These are phyloP conservation scores for Macaranga tanarius DNA, from an alignment of 441 rosid genomes.

Conservation along the genomic window DNA sequence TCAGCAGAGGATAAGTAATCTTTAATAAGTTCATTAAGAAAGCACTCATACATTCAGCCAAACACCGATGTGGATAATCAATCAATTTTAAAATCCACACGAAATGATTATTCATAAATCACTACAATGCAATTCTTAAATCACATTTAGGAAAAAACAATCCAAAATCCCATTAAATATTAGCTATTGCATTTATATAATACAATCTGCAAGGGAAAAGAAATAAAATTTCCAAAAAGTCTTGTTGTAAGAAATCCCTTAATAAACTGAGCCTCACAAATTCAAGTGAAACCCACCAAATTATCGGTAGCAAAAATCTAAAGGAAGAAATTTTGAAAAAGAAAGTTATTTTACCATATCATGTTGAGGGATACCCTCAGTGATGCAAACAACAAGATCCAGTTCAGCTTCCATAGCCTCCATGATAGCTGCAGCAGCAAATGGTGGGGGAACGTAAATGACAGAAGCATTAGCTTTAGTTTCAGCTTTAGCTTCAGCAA, in stretches of 20 bases:
- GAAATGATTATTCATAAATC: no score
- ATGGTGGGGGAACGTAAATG: conserved; percentile 91
- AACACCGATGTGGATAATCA: not conserved
- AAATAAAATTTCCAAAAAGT: not conserved
- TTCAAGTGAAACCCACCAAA: not conserved
- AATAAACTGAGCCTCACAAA: not conserved
- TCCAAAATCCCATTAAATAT: not conserved
- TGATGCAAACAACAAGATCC: conserved; percentile 91
- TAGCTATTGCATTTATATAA: not conserved
- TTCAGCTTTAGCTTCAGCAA: conserved; percentile 95
- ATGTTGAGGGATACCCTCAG: conserved; percentile 97
- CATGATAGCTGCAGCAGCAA: conserved; percentile 95
- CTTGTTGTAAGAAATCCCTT: not conserved
- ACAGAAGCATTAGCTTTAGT: conserved; percentile 93
- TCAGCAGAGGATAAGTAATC: not conserved
- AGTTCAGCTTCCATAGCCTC: conserved; percentile 91
- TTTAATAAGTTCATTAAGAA: not conserved
- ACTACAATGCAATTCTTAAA: not conserved
- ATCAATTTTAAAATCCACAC: no score
- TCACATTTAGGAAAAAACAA: not conserved
- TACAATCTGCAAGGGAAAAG: not conserved
- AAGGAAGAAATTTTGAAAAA: no score
- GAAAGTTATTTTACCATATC: conserved; percentile 68
- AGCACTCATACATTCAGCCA: not conserved
- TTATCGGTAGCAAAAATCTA: not conserved